Percentiles rank a stretch among this genome's conserved stretches.
These are phyloP conservation scores for Coemansia sp. DNA, from an alignment of 192 early-diverging fungal species.

Conservation along the genomic window DNA sequence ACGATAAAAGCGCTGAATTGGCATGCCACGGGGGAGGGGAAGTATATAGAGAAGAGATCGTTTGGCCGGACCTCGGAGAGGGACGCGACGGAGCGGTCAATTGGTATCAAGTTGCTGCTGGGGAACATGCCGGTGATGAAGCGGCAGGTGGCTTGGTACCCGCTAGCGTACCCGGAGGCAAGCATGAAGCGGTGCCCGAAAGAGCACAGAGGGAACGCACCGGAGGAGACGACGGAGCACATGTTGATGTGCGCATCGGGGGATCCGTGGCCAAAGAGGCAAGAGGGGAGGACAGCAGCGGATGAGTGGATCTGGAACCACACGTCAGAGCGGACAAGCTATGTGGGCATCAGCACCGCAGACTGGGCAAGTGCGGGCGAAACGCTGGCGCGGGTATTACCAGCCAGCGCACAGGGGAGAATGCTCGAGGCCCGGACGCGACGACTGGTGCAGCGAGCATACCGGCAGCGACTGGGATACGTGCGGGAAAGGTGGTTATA, in stretches of 20 bases:
- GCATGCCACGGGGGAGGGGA: too few species aligned
- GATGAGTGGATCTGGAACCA: background rate
- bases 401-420: background rate
- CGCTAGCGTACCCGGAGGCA: constrained; percentile 1
- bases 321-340: background rate
- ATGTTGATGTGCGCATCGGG: background rate
- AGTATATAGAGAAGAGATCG: background rate
- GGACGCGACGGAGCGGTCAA: background rate
- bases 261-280: background rate
- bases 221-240: background rate
- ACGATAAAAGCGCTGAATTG: too few species aligned
- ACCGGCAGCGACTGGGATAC: background rate
- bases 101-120: background rate
- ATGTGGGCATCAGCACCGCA: background rate
- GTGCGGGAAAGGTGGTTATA: background rate
- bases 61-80: background rate
- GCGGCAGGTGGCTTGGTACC: background rate
- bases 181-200: background rate
- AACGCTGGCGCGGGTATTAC: background rate
- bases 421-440: too few species aligned
- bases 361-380: background rate
- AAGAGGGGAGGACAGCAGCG: background rate
- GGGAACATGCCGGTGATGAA: background rate
- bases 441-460: background rate
- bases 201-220: background rate